Evolutionary conservation across 1,139 yeast genomes (phyloP).

Genomic region (Casaregolazyma suthepensis): DNA sequence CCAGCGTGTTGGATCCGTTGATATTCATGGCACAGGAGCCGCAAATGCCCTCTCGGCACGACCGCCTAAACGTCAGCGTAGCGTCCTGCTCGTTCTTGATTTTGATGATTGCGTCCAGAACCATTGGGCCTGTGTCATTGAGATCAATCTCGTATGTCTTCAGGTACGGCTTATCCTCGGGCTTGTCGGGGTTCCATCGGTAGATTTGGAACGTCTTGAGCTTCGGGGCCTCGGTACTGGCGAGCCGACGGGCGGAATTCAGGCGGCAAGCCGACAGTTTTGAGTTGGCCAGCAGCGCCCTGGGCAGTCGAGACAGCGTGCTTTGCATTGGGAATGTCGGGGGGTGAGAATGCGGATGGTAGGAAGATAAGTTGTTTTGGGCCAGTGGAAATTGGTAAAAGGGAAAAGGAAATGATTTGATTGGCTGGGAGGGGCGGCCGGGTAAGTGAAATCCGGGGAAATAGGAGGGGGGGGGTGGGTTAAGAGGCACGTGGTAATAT

Average conservation of each 20-base stretch:
- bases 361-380: neutral
- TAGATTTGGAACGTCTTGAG: conserved; percentile 84
- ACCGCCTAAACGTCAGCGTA: conserved; percentile 92
- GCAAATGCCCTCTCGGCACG: conserved; percentile 99
- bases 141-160: conserved; percentile 79
- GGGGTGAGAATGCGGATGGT: neutral
- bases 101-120: conserved; percentile 87
- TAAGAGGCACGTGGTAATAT: too few species aligned
- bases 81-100: conserved; percentile 96
- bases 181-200: conserved; percentile 98
- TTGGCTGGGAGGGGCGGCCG: neutral
- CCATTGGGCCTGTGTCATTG: conserved; percentile 96
- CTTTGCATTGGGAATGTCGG: neutral
- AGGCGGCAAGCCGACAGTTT: neutral
- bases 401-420: neutral
- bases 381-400: neutral
- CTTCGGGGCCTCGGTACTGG: conserved; percentile 41
- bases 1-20: conserved; percentile 94
- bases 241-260: conserved; percentile 20
- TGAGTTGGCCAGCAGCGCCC: neutral
- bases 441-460: neutral
- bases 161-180: conserved; percentile 85
- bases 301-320: neutral
- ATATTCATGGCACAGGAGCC: conserved; percentile 99
- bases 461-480: too few species aligned